Evolutionary conservation across 257 asterid genomes (phyloP).

Genomic region (Penstemon eatonii): DNA sequence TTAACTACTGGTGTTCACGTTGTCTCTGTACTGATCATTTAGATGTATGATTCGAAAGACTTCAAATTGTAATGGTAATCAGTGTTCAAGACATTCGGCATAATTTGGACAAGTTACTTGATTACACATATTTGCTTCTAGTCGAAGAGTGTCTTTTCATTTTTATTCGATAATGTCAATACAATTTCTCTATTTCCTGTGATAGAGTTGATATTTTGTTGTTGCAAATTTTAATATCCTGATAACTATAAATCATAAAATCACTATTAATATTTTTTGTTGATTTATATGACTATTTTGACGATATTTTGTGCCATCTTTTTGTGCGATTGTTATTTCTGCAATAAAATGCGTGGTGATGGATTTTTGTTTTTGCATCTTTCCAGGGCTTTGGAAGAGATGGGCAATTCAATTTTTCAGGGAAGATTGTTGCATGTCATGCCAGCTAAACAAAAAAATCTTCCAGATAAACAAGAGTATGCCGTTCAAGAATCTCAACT

Average conservation of each 20-base stretch:
- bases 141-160: slow-evolving; percentile 14
- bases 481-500: slow-evolving; percentile 26
- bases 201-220: not conserved
- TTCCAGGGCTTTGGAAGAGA: slow-evolving; percentile 82
- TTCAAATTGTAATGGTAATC: not conserved
- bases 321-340: not conserved
- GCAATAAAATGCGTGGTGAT: slow-evolving; percentile 4
- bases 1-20: slow-evolving; percentile 1
- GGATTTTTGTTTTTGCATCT: not conserved
- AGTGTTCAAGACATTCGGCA: slow-evolving; percentile 7
- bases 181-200: not conserved
- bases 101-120: not conserved
- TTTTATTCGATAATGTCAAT: not conserved
- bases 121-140: slow-evolving; percentile 7
- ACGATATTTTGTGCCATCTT: not conserved
- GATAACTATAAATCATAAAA: not conserved
- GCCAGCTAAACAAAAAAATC: slow-evolving; percentile 70
- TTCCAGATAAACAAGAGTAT: slow-evolving; percentile 53
- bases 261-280: not conserved
- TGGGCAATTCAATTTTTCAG: slow-evolving; percentile 78
- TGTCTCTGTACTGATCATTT: slow-evolving; percentile 18
- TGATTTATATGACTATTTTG: not conserved
- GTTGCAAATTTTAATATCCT: not conserved
- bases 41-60: slow-evolving; percentile 13
- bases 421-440: slow-evolving; percentile 91